Conservation (phyloP, 2,329 filamentous ascomycete genomes). For the Kalaharituber pfeilii region DNA sequence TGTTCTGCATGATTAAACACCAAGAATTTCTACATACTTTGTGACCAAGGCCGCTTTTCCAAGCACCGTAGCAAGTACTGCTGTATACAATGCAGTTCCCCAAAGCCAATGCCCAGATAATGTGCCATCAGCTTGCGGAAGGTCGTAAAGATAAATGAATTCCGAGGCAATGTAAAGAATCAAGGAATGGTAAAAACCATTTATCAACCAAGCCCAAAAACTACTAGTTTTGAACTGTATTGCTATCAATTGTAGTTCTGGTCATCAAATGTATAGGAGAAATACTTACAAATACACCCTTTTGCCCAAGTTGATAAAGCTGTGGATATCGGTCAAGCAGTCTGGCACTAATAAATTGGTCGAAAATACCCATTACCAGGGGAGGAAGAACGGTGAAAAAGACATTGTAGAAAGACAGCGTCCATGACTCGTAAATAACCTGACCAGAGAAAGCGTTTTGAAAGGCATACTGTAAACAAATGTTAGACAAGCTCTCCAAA, state of each 20-base stretch:
- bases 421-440: conserved; percentile 99
- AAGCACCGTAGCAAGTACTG: conserved; percentile 81
- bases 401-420: conserved; percentile 97
- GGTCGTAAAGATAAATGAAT: conserved; percentile 65
- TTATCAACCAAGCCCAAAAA: conserved; percentile 82
- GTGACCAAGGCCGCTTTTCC: conserved; percentile 89
- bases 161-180: conserved; percentile 76
- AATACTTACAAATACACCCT: conserved; percentile 51
- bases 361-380: conserved; percentile 85
- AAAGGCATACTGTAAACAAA: conserved; percentile 57
- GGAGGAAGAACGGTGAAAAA: conserved; percentile 91
- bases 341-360: conserved; percentile 91
- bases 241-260: conserved; percentile 1
- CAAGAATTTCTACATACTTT: conserved; percentile 31
- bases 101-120: conserved; percentile 92
- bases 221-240: conserved; percentile 63
- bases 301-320: conserved; percentile 81
- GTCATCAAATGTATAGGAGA: conserved; percentile 1
- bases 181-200: conserved; percentile 89
- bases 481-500: not conserved
- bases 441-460: conserved; percentile 96
- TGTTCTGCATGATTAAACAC: not conserved
- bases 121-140: conserved; percentile 60
- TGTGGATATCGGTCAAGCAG: conserved; percentile 91
- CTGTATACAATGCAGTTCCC: conserved; percentile 87